Evolutionary conservation across 2,329 filamentous ascomycete species (phyloP).

Genomic region (Ceratocystis huliohia): DNA sequence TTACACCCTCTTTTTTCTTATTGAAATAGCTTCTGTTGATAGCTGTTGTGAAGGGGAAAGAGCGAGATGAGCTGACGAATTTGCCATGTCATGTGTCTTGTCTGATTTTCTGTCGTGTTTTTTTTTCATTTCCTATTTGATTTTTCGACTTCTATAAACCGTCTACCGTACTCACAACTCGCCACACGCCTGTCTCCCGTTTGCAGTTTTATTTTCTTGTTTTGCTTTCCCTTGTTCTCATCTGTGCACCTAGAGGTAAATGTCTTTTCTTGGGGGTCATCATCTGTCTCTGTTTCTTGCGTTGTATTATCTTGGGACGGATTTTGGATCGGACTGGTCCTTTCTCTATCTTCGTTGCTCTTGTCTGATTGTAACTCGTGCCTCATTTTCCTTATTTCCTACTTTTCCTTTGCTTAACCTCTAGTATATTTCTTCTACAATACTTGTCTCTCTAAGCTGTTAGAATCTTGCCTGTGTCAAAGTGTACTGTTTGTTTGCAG

Average conservation of each 20-base stretch:
- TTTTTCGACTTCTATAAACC: slow-evolving; percentile 9
- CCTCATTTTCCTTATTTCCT: background rate
- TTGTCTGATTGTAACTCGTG: background rate
- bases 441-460: background rate
- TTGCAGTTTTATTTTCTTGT: background rate
- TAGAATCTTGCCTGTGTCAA: too few species aligned
- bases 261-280: slow-evolving; percentile 8
- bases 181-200: background rate
- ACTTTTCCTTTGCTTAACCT: background rate
- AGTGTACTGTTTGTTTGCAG: too few species aligned
- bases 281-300: slow-evolving; percentile 9
- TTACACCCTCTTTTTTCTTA: background rate
- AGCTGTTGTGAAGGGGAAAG: background rate
- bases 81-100: slow-evolving; percentile 17
- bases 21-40: background rate
- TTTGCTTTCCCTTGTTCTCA: background rate
- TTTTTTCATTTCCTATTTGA: background rate
- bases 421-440: background rate
- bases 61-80: slow-evolving; percentile 19
- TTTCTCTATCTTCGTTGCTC: slow-evolving; percentile 4
- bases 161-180: background rate
- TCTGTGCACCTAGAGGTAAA: background rate
- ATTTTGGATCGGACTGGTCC: slow-evolving; percentile 1
- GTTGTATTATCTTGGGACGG: background rate
- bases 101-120: slow-evolving; percentile 1